Percentiles rank a stretch among this genome's conserved stretches.
Conservation (phyloP, 768 basidiomycete genomes). For the Holtermannia corniformis region DNA sequence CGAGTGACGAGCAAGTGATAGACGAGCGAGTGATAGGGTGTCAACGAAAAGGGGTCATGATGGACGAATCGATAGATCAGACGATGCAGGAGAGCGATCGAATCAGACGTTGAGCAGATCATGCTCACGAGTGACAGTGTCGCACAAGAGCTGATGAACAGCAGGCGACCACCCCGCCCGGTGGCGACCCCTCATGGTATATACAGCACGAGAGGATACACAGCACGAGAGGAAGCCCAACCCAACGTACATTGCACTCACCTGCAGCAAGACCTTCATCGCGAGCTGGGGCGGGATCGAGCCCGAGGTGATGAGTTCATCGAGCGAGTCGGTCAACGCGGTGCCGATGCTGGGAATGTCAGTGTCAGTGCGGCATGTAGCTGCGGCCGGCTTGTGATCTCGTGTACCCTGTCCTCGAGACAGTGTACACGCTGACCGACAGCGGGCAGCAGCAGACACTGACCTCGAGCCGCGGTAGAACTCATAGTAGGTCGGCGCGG, state of each 20-base stretch:
- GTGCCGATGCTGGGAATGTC: slow-evolving; percentile 67
- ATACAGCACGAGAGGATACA: background rate
- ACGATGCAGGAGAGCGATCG: too few species aligned
- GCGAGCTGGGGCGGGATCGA: slow-evolving; percentile 95
- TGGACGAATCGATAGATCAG: too few species aligned
- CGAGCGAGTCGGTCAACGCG: slow-evolving; percentile 93
- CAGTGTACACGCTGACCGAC: background rate
- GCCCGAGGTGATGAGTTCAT: slow-evolving; percentile 94
- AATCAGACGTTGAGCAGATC: too few species aligned
- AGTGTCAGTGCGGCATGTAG: background rate
- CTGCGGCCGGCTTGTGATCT: background rate
- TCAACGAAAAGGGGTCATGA: too few species aligned
- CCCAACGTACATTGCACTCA: slow-evolving; percentile 40
- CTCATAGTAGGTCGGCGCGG: slow-evolving; percentile 32
- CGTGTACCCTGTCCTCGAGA: background rate
- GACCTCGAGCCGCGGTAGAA: slow-evolving; percentile 37
- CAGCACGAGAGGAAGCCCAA: background rate
- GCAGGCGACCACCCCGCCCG: background rate
- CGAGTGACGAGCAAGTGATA: slow-evolving; percentile 12
- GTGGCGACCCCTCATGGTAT: background rate
- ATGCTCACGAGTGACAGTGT: background rate
- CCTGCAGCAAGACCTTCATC: slow-evolving; percentile 98
- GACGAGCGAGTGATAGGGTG: too few species aligned
- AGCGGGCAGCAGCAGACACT: slow-evolving; percentile 1
- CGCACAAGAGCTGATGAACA: background rate